Evolutionary conservation across 345 rosid genomes (phyloP), one percentile per base, ranked within the genome.

Genomic region (Moricandia arvensis): DNA sequence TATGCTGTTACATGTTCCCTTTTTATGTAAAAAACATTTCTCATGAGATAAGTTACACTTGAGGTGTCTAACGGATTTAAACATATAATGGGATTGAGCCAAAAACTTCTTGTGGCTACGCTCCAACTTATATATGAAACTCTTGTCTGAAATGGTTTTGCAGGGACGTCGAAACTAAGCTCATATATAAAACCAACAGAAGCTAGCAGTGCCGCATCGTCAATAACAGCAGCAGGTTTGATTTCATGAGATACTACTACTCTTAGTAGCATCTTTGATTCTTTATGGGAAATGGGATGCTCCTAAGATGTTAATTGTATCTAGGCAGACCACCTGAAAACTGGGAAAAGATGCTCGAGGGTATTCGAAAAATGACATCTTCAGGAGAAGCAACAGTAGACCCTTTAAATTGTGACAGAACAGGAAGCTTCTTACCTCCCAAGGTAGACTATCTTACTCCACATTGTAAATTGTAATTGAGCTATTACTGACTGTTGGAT

Each of bases 121-220:
- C 60, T 45, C 6, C 64, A 59, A 26, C 69, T 68, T 54, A 75
- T 53, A 10, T 6, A 11, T 38, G 31, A 37, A 37, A 0, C 10
- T 63, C 31, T 18, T 63, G 53, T 67, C 17, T 66, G 71, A 10
- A 16, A 21, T 38, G 60, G 45, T 17, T 67, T 51, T 67, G 30
- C 86, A 86, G 88, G 84, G 55, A 63, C 51, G 68, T 76, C 81
- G 34, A 81, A 86, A 73, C 47, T 62, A 24, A 74, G 35, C 10
- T 33, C 59, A 49, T 72, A 69, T 65, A 66, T 30, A 26, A 78
- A 53, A 59, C 45, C 68, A 34, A 34, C 59, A 65, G 74, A 43
- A 7, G 63, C 67, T 27, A 77, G 66, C 75, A 55, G 60, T 74
- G 63, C 79, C 66, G 81, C 86, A 33, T 79, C 72, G 0, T 45